Evolutionary conservation across 2,329 filamentous ascomycete species (phyloP), one percentile per base, ranked within the genome.

Genomic region (Exophiala spinifera): DNA sequence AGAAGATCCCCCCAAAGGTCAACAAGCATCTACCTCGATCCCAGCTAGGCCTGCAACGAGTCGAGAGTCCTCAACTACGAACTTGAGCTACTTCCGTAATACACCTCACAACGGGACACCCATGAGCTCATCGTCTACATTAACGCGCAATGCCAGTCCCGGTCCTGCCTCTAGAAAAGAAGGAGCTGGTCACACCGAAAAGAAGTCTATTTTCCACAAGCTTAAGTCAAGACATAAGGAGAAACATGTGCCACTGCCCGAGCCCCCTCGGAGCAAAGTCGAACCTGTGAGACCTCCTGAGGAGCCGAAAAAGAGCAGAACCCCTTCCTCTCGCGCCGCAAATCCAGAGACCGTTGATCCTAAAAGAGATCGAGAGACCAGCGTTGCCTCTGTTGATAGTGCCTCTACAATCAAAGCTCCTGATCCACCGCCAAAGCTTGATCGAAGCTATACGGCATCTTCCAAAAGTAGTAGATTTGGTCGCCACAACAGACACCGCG

Each of bases 141-240:
- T 81, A 68, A 80, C 74, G 62, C 85, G 91, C 61, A 89, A 11
- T 82, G 88, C 57, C 95, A 91, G 70, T 90, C 91, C 21, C 89
- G 89, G 0, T 88, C 91, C 6, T 94, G 89, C 69, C 77, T 81
- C 39, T 81, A 81, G 65, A 74, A 62, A 53, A 65, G 68, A 64
- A 60, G 74, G 74, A 4, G 64, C 69, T 3, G 67, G 67, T 11
- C 62, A 64, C 4, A 61, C 67, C 1, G 68, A 69, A 37, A 74
- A 74, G 57, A 73, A 78, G 45, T 79, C 76, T 1, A 68, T 84
- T 14, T 73, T 84, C 49, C 78, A 78, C 53, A 77, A 78, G 44
- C 70, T 83, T 39, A 77, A 76, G 47, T 75, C 78, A 19, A 72
- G 74, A 56, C 73, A 76, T 56, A 78, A 79, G 57, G 66, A 71